Conservation (phyloP, 371 early-diverging fungal genomes). For the Smittium culicis region DNA sequence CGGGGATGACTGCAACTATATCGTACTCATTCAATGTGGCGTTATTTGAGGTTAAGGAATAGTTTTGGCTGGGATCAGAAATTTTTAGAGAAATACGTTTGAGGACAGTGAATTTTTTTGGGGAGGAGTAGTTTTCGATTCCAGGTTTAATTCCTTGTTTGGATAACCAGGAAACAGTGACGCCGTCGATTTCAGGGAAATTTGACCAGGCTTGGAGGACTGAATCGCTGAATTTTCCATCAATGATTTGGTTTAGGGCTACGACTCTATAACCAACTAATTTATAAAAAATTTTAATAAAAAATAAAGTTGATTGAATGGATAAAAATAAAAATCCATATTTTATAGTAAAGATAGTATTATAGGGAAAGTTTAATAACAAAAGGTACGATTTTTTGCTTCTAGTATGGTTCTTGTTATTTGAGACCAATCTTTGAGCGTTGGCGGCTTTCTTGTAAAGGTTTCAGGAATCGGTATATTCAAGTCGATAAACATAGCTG, state of each 20-base stretch:
- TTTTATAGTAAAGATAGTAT: too few species aligned
- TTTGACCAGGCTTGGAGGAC: not conserved
- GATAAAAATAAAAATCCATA: too few species aligned
- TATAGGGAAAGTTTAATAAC: too few species aligned
- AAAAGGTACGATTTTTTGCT: slow-evolving; percentile 1
- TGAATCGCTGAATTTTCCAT: slow-evolving; percentile 33
- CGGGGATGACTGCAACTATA: slow-evolving; percentile 70
- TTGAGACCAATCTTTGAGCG: not conserved
- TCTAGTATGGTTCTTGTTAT: not conserved
- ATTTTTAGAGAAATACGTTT: slow-evolving; percentile 26
- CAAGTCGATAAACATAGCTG: slow-evolving; percentile 6
- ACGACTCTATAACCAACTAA: slow-evolving; percentile 48
- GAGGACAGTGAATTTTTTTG: slow-evolving; percentile 14
- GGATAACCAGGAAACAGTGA: not conserved
- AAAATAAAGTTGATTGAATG: too few species aligned
- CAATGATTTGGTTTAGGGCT: slow-evolving; percentile 51
- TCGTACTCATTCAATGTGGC: slow-evolving; percentile 46
- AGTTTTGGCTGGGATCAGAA: slow-evolving; percentile 36
- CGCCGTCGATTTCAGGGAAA: not conserved
- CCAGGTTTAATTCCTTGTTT: slow-evolving; percentile 2
- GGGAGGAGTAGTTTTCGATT: not conserved
- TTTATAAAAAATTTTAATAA: not conserved
- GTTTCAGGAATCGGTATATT: slow-evolving; percentile 7
- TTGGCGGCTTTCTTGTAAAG: not conserved
- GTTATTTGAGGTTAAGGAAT: slow-evolving; percentile 32